Base-by-base conservation (phyloP, 2,329 filamentous ascomycete genomes). In the Colletotrichum tanaceti region DNA sequence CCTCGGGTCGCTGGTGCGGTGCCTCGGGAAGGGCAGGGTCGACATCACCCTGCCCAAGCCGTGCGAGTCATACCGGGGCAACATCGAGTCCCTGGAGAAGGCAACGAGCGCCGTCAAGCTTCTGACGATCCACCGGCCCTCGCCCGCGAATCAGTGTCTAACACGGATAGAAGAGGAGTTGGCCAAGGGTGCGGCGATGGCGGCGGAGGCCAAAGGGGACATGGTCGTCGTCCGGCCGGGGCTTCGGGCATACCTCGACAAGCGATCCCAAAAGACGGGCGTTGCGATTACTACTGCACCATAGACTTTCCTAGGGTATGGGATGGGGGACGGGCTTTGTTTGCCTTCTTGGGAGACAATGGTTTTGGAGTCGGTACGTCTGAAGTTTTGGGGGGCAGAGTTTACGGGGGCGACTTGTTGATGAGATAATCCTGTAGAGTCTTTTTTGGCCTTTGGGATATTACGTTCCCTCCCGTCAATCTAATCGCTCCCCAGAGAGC, bases 81-180 rank as follows among this genome's bases (percentile, higher is more conserved):
- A 57, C 22, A 28, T 69, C 6, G 24, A 61, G 18, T 53, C 62
- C 4, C 32, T 69, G 24, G 66, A 69, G 13, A 47, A 52, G 38
- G 66, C 66, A 5, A 60, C 50, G 2, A 22, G 32, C 4, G 63
- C 66, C n/a, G 66, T 66, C 49, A 69, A 69, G 62, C 62, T 69
- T 4, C 24, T 69, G 43, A 69, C 66, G 2, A 63, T 69, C 4
- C 66, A 69, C 3, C 63, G 63, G 5, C 66, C 66, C 9, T 69
- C 66, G 4, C 55, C 66, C 7, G 32, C 66, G 0, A 69, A 69
- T 13, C 66, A 69, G 32, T 69, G 66, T 11, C 13, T 69, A 38
- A 69, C 58, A n/a, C 49, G 66, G 20, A 69, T 69, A 61, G 66
- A 69, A 13, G 66, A 69, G 44, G 66, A 69, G 28, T 13, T 69